phyloP scores from a whole-genome alignment of 768 basidiomycete species.

The Boletus rubroflammeus region DNA sequence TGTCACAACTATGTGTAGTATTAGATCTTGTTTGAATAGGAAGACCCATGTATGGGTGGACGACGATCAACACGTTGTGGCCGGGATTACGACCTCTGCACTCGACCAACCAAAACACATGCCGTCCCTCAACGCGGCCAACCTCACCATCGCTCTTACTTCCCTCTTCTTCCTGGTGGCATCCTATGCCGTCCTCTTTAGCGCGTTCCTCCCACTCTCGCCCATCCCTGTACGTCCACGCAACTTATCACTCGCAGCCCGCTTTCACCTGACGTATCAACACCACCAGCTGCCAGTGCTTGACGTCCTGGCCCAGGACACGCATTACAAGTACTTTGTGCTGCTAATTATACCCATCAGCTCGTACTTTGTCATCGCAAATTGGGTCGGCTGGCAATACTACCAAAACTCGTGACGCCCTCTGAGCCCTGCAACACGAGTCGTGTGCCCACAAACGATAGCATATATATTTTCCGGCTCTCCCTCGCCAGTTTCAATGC shows the following conservation, averaged over 20 bases:
- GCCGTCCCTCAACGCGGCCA: conserved; percentile 37
- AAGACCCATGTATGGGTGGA: conserved; percentile 4
- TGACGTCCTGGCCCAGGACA: conserved; percentile 63
- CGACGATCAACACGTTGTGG: conserved; percentile 15
- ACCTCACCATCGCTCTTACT: conserved; percentile 45
- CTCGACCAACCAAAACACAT: conserved; percentile 22
- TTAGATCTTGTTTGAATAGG: conserved; percentile 23
- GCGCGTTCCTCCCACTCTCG: conserved; percentile 55
- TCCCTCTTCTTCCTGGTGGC: conserved; percentile 52
- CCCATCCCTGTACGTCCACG: conserved; percentile 46
- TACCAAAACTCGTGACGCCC: conserved; percentile 75
- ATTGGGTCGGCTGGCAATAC: conserved; percentile 99
- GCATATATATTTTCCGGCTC: conserved; percentile 5
- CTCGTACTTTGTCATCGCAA: conserved; percentile 91
- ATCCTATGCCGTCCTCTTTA: conserved; percentile 62
- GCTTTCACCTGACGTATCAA: conserved; percentile 20
- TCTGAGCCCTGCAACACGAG: conserved; percentile 5
- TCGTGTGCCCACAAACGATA: conserved; percentile 3
- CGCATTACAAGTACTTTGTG: conserved; percentile 87
- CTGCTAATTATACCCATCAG: conserved; percentile 77
- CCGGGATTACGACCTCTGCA: conserved; percentile 29
- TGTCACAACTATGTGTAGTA: conserved; percentile 28
- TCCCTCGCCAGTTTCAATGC: conserved; percentile 3
- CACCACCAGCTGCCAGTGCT: conserved; percentile 53
- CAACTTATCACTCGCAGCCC: neutral